Base-by-base conservation (phyloP, 768 basidiomycete genomes). In the Collybia mongolica region DNA sequence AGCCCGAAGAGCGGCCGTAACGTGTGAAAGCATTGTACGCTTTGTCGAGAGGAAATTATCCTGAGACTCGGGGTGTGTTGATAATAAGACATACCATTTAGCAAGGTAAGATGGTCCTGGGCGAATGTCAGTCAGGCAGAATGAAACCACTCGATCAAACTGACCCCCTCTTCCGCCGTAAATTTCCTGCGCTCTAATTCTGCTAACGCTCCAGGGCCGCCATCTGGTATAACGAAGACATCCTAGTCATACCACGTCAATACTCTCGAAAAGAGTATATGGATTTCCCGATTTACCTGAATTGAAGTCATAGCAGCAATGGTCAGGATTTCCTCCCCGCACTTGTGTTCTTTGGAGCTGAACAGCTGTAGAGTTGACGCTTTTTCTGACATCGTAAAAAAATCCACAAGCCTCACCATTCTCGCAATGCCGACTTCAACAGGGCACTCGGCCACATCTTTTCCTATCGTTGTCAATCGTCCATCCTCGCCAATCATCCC, bases 231-330 rank as follows among this genome's bases (percentile, higher is more conserved):
- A 20, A 95, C 67, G 64, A 99, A 99, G 2, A 88, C 84, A 59
- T 98, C 93, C 92, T 97, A 38, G 48, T 18, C 18, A 29, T 4
- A 7, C 8, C 14, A 44, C 44, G n/a, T 24, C 0, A 9, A n/a
- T 6, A 42, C 8, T 32, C 23, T 39, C 6, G n/a, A 26, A 35
- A 39, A 6, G 22, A 20, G 3, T 44, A 46, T 39, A 24, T 32
- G 14, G 26, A 28, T n/a, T 15, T 6, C 15, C 2, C 17, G 7
- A 26, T 29, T 53, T 24, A 88, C 93, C 73, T 96, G 94, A 6
- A 98, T 80, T 6, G 93, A 80, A 5, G 88, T 90, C 91, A 99
- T 98, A 0, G 97, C 94, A 5, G 93, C 90, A 47, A 99, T 97
- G 0, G 94, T 93, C 46, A 99, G 72, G 43, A 97, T 90, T 63